phyloP scores from a whole-genome alignment of 139 green algal species.

The Pedinophyceae sp. region DNA sequence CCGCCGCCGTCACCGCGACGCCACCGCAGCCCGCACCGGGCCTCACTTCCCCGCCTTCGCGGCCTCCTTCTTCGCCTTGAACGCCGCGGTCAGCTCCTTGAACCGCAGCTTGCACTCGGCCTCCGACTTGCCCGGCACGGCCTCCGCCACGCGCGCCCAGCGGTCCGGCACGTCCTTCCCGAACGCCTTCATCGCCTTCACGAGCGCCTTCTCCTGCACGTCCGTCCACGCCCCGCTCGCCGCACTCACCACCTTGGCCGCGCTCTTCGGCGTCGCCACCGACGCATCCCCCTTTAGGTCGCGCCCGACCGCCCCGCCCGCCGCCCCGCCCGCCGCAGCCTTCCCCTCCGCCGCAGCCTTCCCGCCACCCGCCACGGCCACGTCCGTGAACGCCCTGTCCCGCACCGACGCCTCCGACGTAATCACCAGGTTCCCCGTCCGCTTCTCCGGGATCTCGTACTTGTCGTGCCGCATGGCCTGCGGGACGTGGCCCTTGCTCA shows the following conservation, averaged over 20 bases:
- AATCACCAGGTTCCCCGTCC: neutral
- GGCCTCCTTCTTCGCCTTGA: constrained; percentile 2
- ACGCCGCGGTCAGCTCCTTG: constrained; percentile 1
- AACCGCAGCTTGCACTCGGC: constrained; percentile 2
- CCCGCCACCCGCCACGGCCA: neutral
- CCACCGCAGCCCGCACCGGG: no score
- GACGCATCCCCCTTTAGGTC: no score
- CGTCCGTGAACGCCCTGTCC: neutral
- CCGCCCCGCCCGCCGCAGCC: no score
- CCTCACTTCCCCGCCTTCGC: neutral
- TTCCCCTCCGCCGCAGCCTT: no score
- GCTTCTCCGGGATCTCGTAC: neutral
- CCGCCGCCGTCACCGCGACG: no score
- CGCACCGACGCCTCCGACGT: neutral
- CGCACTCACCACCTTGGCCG: neutral
- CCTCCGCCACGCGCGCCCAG: constrained; percentile 3
- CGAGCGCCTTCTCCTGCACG: neutral
- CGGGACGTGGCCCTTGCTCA: neutral
- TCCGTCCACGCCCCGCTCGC: neutral
- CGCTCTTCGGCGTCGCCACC: neutral
- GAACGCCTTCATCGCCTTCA: neutral
- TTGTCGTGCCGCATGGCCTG: neutral
- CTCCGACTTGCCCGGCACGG: constrained; percentile 5
- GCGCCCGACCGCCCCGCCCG: no score
- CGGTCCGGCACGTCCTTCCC: neutral